Percentiles rank a stretch among this genome's conserved stretches.
These are phyloP conservation scores for Penicillium thymicola DNA, from an alignment of 2,329 filamentous ascomycete genomes.

Conservation along the genomic window DNA sequence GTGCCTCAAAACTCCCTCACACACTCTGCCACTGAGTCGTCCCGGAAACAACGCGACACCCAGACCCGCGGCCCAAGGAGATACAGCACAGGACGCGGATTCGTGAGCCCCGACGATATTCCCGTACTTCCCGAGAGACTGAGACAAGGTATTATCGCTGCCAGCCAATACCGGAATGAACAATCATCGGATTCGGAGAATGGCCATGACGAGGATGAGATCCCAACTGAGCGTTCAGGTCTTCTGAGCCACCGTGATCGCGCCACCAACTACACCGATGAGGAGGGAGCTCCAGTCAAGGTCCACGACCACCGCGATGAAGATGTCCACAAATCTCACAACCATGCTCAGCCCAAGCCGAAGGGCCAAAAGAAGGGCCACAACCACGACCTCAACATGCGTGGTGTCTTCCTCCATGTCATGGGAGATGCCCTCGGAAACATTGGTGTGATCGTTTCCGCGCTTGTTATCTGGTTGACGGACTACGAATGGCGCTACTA, in stretches of 20 bases:
- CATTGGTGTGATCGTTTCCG: conserved; percentile 55
- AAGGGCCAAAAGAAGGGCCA: conserved; percentile 54
- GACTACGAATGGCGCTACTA: conserved; percentile 78
- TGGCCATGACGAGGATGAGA: conserved; percentile 53
- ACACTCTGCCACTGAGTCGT: conserved; percentile 26
- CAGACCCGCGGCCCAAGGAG: conserved; percentile 31
- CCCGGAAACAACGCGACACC: conserved; percentile 32
- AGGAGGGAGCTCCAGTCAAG: conserved; percentile 16
- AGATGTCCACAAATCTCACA: conserved; percentile 65
- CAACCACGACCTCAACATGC: conserved; percentile 78
- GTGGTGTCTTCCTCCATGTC: conserved; percentile 66
- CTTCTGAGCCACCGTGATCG: conserved; percentile 44
- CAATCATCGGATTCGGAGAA: conserved; percentile 54
- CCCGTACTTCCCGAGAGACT: conserved; percentile 87
- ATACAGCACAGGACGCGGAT: conserved; percentile 49
- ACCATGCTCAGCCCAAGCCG: conserved; percentile 70
- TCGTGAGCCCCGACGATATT: conserved; percentile 63
- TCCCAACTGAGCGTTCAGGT: conserved; percentile 45
- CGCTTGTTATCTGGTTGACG: conserved; percentile 87
- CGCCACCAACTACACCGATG: conserved; percentile 34
- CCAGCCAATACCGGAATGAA: conserved; percentile 61
- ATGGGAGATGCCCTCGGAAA: conserved; percentile 49
- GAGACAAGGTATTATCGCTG: conserved; percentile 86
- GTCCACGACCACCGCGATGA: conserved; percentile 21
- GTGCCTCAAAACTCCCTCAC: conserved; percentile 26